These are phyloP conservation scores for Auricularia heimuer DNA, from an alignment of 768 basidiomycete species.

Conservation along the genomic window DNA sequence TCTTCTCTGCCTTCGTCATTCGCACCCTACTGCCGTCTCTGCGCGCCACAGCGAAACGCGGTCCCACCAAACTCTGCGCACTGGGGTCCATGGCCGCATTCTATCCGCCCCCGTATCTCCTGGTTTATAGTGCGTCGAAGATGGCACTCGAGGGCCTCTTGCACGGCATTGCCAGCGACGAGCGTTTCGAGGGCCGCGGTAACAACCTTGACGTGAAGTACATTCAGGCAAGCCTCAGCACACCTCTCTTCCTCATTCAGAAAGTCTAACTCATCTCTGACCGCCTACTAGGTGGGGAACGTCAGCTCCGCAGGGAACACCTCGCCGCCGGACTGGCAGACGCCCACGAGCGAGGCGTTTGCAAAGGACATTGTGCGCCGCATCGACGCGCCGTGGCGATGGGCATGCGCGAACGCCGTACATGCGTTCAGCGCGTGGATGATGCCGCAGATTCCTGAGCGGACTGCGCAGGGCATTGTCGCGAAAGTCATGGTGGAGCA, in stretches of 20 bases:
- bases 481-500: not conserved
- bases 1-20: constrained; percentile 7
- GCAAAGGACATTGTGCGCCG: not conserved
- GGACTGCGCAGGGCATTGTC: not conserved
- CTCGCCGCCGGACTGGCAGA: not conserved
- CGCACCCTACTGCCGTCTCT: constrained; percentile 9
- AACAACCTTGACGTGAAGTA: not conserved
- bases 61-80: constrained; percentile 2
- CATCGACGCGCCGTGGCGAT: not conserved
- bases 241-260: not conserved
- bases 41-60: not conserved
- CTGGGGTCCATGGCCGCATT: constrained; percentile 9
- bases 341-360: not conserved
- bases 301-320: not conserved
- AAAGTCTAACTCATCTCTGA: not conserved
- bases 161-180: constrained; percentile 6
- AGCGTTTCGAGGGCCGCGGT: constrained; percentile 2
- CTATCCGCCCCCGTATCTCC: constrained; percentile 7
- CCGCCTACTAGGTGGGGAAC: not conserved
- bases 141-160: constrained; percentile 4
- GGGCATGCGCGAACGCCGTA: not conserved
- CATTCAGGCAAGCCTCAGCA: not conserved
- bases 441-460: not conserved
- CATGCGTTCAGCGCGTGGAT: not conserved
- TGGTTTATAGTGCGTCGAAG: constrained; percentile 7